Base-by-base conservation (phyloP, 2,329 filamentous ascomycete species). In the Colletotrichum godetiae region DNA sequence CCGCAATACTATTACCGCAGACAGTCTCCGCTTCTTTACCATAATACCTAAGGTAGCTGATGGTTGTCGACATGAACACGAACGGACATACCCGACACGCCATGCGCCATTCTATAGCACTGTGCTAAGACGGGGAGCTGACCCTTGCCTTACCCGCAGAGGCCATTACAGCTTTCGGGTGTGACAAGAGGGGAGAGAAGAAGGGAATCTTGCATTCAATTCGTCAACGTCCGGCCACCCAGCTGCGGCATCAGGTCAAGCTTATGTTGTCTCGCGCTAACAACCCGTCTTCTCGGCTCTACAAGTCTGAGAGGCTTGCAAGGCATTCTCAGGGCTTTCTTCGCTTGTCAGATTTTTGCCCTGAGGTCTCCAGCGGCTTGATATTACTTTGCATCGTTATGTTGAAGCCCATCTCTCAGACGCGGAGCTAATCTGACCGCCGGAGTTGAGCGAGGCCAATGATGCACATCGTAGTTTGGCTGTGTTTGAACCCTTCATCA, bases 381-480 rank as follows among this genome's bases (percentile, higher is more conserved):
- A 46, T 13, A 29, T 31, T 24, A 19, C 29, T 1, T 5, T 19
- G 19, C 10, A 35, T 53, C 5, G 4, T 53, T 13, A 35, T 31
- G n/a, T 31, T 8, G 11, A 62, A 52, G 24, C n/a, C 10, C 19
- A 8, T 15, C 49, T 42, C 19, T 22, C 6, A 22, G 12, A 11
- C 19, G 12, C n/a, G 56, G 10, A 61, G 49, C 42, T 65, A 57
- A 60, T 71, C 56, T 70, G 31, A 42, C 24, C 13, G 8, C 59
- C 67, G 67, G 70, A 69, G 37, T 69, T 72, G 27, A 46, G 70
- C 70, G 66, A 69, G 35, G 42, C 19, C 27, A 56, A 15, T 57
- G 52, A 29, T 31, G 33, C 55, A 69, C 24, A 42, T 53, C 15
- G 59, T 56, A 33, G 33, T 12, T 49, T n/a, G 24, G 46, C 27